Evolutionary conservation across 2,329 filamentous ascomycete species (phyloP), one percentile per base, ranked within the genome.

Genomic region (Cladosporium halotolerans): DNA sequence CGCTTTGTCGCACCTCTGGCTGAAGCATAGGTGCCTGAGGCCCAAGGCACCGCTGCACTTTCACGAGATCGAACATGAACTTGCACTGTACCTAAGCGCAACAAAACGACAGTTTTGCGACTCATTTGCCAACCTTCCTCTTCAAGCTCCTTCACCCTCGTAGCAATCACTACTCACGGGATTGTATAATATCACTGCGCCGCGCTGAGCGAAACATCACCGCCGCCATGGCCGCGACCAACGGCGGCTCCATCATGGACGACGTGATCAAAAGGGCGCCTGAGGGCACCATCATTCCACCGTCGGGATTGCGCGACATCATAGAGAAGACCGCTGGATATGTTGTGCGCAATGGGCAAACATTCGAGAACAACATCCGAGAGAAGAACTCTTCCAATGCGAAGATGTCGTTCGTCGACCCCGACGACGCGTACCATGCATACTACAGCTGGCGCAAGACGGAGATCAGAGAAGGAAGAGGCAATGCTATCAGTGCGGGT

Each of bases 281-380:
- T 3, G 75, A 84, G 55, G 89, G 90, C 58, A 80, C 96, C 59
- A 88, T 96, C 53, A 80, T 96, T 52, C 93, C 93, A 18, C 93
- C 83, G 0, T 82, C 84, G 68, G 88, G 91, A 67, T 90, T 96
- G 65, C 85, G 90, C 76, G 77, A 78, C 16, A 81, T 92, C 61
- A 84, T 99, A 66, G 91, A 96, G 71, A 97, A 95, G 75, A 96
- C 92, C 10, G 92, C 93, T 50, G 90, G 90, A 44, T 97, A 95
- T 68, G 88, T 96, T 55, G 84, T 85, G 55, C 79, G 83, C 62
- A 82, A 82, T 64, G 81, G 81, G 34, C 64, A 73, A 10, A 68
- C 82, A 7, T 90, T 95, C 66, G 88, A 95, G 73, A 86, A 91
- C 63, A 84, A 86, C 62, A 86, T 99, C 61, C 85, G 88, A 64